Base-by-base conservation (phyloP, 768 basidiomycete genomes). In the Agaricus subrufescens region DNA sequence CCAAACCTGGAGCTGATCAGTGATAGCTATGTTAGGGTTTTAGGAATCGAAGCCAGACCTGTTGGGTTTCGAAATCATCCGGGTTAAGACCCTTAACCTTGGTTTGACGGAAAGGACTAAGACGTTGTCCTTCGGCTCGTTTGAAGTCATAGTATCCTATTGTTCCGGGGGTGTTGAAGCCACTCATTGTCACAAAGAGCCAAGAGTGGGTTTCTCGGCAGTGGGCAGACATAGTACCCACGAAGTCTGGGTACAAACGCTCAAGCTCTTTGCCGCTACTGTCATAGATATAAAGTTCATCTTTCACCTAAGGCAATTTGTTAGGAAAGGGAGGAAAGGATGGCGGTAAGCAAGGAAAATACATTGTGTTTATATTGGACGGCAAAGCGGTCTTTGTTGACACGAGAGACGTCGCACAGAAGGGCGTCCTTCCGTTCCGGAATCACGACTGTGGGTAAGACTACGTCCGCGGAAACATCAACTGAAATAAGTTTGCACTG, bases 321-420 rank as follows among this genome's bases (percentile, higher is more conserved):
- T 39, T 27, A 54, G 57, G 53, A 25, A 64, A 45, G 12, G 30
- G 30, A 19, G 23, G 50, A 25, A 51, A 46, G 38, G 23, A 31
- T 46, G 40, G 54, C 40, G 10, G 34, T 23, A 40, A 58, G 14
- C 1, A 42, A 42, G 6, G 40, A 19, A 19, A 4, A 19, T 63
- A 87, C 91, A 63, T 93, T 87, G 51, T 82, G 79, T 62, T 87
- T 86, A 75, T 90, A 91, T 42, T 79, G 69, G 15, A 86, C 65
- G 7, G 76, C 79, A 53, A 92, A 75, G 44, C 79, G 75, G 63
- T 86, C 78, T n/a, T 73, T 66, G 52, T 78, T 77, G 25, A 89
- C 72, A 46, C 67, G 65, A 19, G 77, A 67, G 48, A 73, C 66
- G 30, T 75, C 71, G n/a, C 75, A 77, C 29, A 93, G 74, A 58